A percentile compares a stretch with the other conserved stretches of the same genome.
Conservation (phyloP, 2,329 filamentous ascomycete species). For the Xylariales sp. region DNA sequence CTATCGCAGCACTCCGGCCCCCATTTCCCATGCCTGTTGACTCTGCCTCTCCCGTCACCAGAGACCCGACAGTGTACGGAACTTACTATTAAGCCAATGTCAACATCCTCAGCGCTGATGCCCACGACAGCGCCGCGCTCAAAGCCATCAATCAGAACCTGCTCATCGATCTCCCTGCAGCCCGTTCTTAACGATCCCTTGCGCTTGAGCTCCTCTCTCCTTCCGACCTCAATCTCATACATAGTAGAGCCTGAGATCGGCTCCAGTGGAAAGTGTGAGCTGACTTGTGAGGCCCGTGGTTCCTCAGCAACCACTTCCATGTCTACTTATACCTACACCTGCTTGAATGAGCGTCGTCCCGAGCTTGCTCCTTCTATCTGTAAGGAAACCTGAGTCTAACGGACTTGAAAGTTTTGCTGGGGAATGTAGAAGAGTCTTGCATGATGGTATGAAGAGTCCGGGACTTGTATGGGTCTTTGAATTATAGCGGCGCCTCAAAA, state of each 20-base stretch:
- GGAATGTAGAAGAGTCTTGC: too few species aligned
- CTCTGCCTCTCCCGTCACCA: too few species aligned
- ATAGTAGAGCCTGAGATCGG: slow-evolving; percentile 42
- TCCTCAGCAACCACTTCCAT: not conserved
- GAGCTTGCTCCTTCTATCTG: too few species aligned
- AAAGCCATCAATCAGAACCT: slow-evolving; percentile 38
- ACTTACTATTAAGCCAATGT: slow-evolving; percentile 43
- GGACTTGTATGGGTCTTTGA: too few species aligned
- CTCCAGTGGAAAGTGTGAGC: slow-evolving; percentile 38
- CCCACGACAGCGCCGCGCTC: slow-evolving; percentile 49
- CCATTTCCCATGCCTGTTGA: too few species aligned
- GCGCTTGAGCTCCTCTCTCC: slow-evolving; percentile 25
- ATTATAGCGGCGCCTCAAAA: too few species aligned
- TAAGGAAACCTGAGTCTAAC: too few species aligned
- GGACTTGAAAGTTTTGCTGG: too few species aligned
- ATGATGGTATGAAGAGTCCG: too few species aligned
- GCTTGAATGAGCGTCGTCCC: too few species aligned
- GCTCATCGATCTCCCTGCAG: slow-evolving; percentile 43
- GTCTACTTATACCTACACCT: not conserved
- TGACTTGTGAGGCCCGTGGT: slow-evolving; percentile 34
- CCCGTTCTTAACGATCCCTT: slow-evolving; percentile 35
- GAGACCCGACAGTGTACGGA: not conserved
- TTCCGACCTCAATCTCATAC: slow-evolving; percentile 32
- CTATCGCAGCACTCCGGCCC: too few species aligned
- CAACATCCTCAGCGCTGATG: slow-evolving; percentile 47